phyloP scores from a whole-genome alignment of 257 asterid genomes.

The Linderniella brevidens region DNA sequence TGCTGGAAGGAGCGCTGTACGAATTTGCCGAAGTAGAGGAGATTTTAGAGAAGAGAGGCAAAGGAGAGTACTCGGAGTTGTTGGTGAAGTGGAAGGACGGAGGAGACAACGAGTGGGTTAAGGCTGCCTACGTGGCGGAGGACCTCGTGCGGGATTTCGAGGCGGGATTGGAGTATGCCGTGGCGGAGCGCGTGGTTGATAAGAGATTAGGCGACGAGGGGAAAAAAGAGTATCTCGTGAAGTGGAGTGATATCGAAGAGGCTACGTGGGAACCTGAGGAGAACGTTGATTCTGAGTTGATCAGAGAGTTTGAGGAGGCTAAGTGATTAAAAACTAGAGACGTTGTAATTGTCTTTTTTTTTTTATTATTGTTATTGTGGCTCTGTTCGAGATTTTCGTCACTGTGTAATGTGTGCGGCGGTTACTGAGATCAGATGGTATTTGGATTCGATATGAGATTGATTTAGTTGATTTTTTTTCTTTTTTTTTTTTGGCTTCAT shows the following conservation, averaged over 20 bases:
- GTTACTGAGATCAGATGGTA: too few species aligned
- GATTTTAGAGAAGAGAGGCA: constrained; percentile 77
- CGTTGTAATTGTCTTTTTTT: too few species aligned
- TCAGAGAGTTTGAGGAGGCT: constrained; percentile 25
- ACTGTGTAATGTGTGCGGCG: too few species aligned
- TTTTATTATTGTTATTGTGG: too few species aligned
- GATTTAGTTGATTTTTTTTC: too few species aligned
- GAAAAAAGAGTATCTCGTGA: constrained; percentile 50
- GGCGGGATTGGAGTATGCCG: constrained; percentile 82
- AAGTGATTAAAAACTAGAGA: too few species aligned
- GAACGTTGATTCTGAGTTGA: constrained; percentile 65
- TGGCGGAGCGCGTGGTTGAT: constrained; percentile 55
- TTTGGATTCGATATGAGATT: too few species aligned
- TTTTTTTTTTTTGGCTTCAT: too few species aligned
- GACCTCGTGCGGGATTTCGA: constrained; percentile 72
- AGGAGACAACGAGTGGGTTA: constrained; percentile 79
- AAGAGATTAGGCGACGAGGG: constrained; percentile 34
- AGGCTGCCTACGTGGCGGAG: constrained; percentile 34
- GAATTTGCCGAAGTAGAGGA: constrained; percentile 83
- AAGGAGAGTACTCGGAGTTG: constrained; percentile 56
- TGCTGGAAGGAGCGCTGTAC: constrained; percentile 48
- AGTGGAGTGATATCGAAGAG: constrained; percentile 77
- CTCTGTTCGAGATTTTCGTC: too few species aligned
- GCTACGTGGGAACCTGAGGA: constrained; percentile 88
- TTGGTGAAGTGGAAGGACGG: constrained; percentile 84